A percentile compares a stretch with the other conserved stretches of the same genome.
Evolutionary conservation across 805 yeast genomes (phyloP).

Genomic region (Kurtzmaniella fragi): DNA sequence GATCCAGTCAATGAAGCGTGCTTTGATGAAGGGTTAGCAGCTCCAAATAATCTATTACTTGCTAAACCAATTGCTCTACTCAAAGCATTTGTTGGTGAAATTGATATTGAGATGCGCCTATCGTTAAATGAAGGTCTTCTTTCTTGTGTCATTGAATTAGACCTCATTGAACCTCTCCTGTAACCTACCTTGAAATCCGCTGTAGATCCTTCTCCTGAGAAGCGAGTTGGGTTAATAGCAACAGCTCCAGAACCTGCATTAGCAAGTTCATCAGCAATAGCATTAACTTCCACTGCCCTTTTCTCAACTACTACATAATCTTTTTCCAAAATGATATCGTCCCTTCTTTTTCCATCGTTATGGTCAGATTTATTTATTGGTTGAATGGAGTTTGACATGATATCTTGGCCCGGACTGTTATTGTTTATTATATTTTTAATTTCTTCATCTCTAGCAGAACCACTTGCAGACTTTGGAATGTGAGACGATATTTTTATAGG

Average conservation of each 20-base stretch:
- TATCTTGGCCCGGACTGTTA: slow-evolving; percentile 41
- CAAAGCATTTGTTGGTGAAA: slow-evolving; percentile 82
- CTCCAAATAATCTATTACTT: slow-evolving; percentile 67
- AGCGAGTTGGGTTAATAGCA: slow-evolving; percentile 25
- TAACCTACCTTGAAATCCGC: slow-evolving; percentile 5
- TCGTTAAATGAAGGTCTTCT: slow-evolving; percentile 62
- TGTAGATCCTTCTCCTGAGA: not conserved
- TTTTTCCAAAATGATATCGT: slow-evolving; percentile 58
- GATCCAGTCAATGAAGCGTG: too few relatives aligned
- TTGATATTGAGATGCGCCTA: slow-evolving; percentile 61
- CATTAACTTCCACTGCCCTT: slow-evolving; percentile 90
- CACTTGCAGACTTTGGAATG: slow-evolving; percentile 1
- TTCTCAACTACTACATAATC: slow-evolving; percentile 95
- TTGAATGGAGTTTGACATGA: slow-evolving; percentile 20
- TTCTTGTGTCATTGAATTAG: slow-evolving; percentile 44
- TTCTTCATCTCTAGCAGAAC: slow-evolving; percentile 32
- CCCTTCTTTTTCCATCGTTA: slow-evolving; percentile 14
- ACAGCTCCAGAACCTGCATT: slow-evolving; percentile 50
- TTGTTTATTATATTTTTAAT: slow-evolving; percentile 40
- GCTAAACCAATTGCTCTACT: slow-evolving; percentile 86
- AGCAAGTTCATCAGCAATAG: slow-evolving; percentile 89
- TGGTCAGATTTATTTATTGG: slow-evolving; percentile 7
- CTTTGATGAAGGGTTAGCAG: not conserved
- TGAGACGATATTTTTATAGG: not conserved
- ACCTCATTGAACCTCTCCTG: slow-evolving; percentile 37